These are phyloP conservation scores for Paratinospora sagittata DNA, from an alignment of 164 flowering plant species.

Conservation along the genomic window DNA sequence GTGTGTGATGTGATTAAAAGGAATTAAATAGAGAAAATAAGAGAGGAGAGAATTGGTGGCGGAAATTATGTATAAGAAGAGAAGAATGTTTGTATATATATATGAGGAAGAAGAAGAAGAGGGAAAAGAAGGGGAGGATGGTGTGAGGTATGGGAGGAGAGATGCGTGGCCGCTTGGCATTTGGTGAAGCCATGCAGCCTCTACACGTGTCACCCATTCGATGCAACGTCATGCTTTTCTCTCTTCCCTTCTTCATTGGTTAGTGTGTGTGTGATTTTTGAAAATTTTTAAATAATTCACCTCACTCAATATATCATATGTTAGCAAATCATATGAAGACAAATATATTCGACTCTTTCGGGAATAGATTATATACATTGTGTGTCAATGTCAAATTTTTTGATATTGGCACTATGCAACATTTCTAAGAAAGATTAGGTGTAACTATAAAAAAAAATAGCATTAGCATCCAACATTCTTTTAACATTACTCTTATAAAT, in stretches of 20 bases:
- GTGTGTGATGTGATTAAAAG: no score
- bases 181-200: slow-evolving; percentile 47
- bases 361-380: no score
- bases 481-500: no score
- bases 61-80: slow-evolving; percentile 6
- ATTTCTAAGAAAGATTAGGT: no score
- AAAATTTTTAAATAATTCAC: background rate
- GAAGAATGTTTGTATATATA: background rate
- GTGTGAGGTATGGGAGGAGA: slow-evolving; percentile 38
- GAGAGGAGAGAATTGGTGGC: slow-evolving; percentile 9
- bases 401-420: no score
- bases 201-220: slow-evolving; percentile 33
- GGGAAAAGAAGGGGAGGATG: slow-evolving; percentile 17
- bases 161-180: slow-evolving; percentile 53
- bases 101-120: slow-evolving; percentile 13
- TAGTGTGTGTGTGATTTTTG: background rate
- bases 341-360: no score
- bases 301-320: background rate
- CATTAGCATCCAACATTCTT: no score
- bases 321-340: no score
- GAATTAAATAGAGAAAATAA: no score
- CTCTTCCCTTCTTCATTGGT: no score
- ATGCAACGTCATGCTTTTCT: background rate
- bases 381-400: no score
- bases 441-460: no score